Base-by-base conservation (phyloP, 2,329 filamentous ascomycete species). In the Aureobasidium zeae region DNA sequence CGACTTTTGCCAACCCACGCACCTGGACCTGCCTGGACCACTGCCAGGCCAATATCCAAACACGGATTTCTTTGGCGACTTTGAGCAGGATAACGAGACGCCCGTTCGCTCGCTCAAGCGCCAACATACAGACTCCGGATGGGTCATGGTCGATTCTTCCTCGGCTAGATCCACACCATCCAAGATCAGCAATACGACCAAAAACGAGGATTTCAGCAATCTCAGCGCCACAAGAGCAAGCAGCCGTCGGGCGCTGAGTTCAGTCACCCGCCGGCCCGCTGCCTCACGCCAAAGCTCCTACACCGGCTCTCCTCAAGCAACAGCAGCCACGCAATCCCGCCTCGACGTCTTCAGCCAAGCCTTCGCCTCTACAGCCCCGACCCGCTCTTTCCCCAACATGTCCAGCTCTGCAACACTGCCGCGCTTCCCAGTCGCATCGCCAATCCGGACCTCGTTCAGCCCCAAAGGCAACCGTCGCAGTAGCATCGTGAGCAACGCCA, bases 31-130 rank as follows among this genome's bases (percentile, higher is more conserved):
- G 10, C 59, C 60, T 2, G 69, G 68, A 5, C 68, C 71, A 1
- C 53, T 76, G 3, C 75, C 76, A 0, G 76, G 74, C 19, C 61
- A 69, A 35, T 79, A 70, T 55, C 70, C 74, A 0, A 65, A 72
- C 13, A 68, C 72, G 33, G 59, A 68, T 26, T 64, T 68, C 57
- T 57, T 70, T 48, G 56, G 62, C 45, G 56, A 69, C 51, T 61
- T 69, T 56, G 55, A 68, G 60, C 55, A 61, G 44, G 65, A 57
- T 46, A 63, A 57, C 21, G n/a, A n/a, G n/a, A 66, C 66, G 20
- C 63, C 66, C 8, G 62, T 62, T 13, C 56, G 66, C 16, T 60
- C 68, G 26, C 53, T 65, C 32, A 76, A 77, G 55, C 61, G 68
- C 13, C 52, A 65, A 26, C 66, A 68, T 31, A 67, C 67, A 44